Base-by-base conservation (phyloP, 768 basidiomycete species). In the Atractiella rhizophila region DNA sequence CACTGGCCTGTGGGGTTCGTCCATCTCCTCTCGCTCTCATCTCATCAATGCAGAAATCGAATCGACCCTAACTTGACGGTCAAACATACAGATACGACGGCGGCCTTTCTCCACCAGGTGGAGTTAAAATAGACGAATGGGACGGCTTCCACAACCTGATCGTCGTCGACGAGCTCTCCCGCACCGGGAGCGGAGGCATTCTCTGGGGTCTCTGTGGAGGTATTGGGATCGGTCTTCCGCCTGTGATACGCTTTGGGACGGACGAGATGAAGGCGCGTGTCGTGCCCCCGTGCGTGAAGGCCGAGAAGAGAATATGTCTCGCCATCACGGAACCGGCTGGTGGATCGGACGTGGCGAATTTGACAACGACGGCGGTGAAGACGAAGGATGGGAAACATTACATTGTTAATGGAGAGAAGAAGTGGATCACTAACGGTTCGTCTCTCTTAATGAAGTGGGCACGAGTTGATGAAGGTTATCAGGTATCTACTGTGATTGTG, bases 391-490 rank as follows among this genome's bases (percentile, higher is more conserved):
- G 48, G 1, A 6, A 39, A 44, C 23, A 42, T 34, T 51, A 47
- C 45, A 15, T 49, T 31, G 51, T 52, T 25, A 48, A 44, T 16
- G 51, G 51, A 2, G 48, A 49, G 42, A 48, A 48, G 38, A 39
- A 39, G 31, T 39, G 38, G 38, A 39, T 39, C 38, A 39, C 38
- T 20, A 5, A 10, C 27, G 29, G 4, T 3, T 25, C 2, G 6
- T 5, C 5, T 18, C 21, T 39, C 9, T 25, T 7, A 2, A 15
- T 7, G n/a, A 5, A 4, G 19, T 40, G 13, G 18, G 5, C 19
- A 28, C 11, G 10, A 25, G 21, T 25, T 24, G 4, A 41, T 40
- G 24, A 40, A 41, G 45, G 45, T 46, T 38, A 51, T 44, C 25
- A 16, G 51, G 48, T 9, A 28, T 49, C 16, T 34, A 36, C 9